Conservation (phyloP, 2,329 filamentous ascomycete genomes). For the Zasmidium cellare region DNA sequence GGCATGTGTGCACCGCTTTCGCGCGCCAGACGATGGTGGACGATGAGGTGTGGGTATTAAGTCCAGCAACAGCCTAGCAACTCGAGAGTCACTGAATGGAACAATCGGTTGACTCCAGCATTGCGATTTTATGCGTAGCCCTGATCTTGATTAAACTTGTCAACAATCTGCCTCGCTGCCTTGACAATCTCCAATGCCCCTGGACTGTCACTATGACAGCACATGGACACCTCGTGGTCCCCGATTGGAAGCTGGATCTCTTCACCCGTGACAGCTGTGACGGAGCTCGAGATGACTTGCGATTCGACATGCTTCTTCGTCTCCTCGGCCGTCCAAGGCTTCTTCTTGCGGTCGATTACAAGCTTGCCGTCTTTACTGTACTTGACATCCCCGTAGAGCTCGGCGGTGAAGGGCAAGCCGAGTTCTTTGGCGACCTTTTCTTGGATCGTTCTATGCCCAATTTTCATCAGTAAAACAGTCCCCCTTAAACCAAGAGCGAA, state of each 20-base stretch:
- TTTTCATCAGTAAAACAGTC: not conserved
- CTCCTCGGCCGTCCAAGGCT: constrained; percentile 48
- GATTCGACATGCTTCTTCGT: constrained; percentile 41
- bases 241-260: constrained; percentile 42
- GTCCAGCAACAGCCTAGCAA: no score
- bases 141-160: constrained; percentile 40
- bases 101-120: no score
- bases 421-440: constrained; percentile 56
- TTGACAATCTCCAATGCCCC: constrained; percentile 47
- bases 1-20: no score
- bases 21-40: no score
- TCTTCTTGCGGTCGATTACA: constrained; percentile 61
- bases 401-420: constrained; percentile 55
- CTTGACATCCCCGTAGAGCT: constrained; percentile 59
- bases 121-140: constrained; percentile 15
- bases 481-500: not conserved
- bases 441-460: constrained; percentile 45
- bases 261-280: constrained; percentile 44
- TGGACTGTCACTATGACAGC: constrained; percentile 48
- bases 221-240: constrained; percentile 44
- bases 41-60: no score
- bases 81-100: no score
- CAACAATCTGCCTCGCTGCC: constrained; percentile 42
- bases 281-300: constrained; percentile 42
- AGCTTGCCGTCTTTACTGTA: constrained; percentile 51